Conservation (phyloP, 257 asterid genomes). For the Sherardia arvensis region DNA sequence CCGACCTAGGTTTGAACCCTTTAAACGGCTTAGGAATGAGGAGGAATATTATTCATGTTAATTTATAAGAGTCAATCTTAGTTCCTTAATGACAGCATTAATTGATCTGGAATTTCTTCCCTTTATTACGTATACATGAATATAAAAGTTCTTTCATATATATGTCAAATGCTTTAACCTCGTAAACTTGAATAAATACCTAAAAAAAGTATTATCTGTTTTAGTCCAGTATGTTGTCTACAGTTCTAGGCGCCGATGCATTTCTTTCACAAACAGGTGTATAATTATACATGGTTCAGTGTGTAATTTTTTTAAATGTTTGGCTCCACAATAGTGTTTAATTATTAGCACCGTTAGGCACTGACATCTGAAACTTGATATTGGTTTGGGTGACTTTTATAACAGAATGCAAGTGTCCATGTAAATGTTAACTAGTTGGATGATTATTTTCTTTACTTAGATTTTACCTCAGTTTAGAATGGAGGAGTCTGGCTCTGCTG, state of each 20-base stretch:
- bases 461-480: neutral
- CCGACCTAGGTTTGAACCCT: slow-evolving; percentile 76
- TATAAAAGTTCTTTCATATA: neutral
- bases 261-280: too few relatives aligned
- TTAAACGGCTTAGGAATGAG: slow-evolving; percentile 37
- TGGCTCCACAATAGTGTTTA: neutral
- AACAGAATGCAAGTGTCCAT: neutral
- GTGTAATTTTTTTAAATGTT: neutral
- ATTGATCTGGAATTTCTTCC: neutral
- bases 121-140: neutral
- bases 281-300: neutral
- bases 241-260: too few relatives aligned
- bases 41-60: slow-evolving; percentile 17
- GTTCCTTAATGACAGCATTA: neutral
- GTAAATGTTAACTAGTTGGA: neutral
- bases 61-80: neutral
- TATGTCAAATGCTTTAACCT: too few relatives aligned
- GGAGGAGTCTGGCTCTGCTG: neutral
- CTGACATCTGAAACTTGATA: neutral
- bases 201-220: too few relatives aligned
- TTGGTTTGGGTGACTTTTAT: neutral
- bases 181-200: too few relatives aligned
- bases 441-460: neutral
- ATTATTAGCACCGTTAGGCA: neutral
- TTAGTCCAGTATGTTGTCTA: too few relatives aligned